Conservation (phyloP, 2,329 filamentous ascomycete species). For the Trichoderma hamatum region DNA sequence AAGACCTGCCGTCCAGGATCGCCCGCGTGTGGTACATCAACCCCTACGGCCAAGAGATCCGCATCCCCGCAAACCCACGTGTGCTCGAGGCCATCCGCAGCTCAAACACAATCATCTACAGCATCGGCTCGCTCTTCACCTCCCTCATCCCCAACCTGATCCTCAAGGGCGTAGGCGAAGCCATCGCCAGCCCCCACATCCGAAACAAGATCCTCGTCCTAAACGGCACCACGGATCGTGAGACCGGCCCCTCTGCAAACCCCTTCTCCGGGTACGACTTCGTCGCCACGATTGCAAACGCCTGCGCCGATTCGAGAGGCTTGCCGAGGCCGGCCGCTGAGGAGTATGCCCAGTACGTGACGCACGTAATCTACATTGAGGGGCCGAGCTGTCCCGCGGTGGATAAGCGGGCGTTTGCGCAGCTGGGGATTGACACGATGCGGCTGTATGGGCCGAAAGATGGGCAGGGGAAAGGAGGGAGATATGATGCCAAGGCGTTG, state of each 20-base stretch:
- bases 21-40: constrained; percentile 95
- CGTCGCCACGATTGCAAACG: constrained; percentile 74
- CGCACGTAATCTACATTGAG: constrained; percentile 80
- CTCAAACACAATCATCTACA: constrained; percentile 77
- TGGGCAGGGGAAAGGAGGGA: constrained; percentile 47
- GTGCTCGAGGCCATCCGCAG: constrained; percentile 69
- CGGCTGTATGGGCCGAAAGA: constrained; percentile 72
- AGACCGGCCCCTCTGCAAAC: constrained; percentile 70
- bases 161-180: constrained; percentile 70
- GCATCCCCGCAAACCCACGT: constrained; percentile 78
- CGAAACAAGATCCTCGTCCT: constrained; percentile 79
- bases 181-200: constrained; percentile 48
- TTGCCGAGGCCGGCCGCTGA: constrained; percentile 42
- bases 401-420: constrained; percentile 63
- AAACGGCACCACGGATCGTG: constrained; percentile 82
- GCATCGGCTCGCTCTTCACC: constrained; percentile 92
- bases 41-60: constrained; percentile 95
- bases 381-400: constrained; percentile 70
- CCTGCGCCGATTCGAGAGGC: constrained; percentile 69
- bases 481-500: constrained; percentile 77
- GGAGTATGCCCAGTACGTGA: constrained; percentile 72
- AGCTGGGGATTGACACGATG: constrained; percentile 75
- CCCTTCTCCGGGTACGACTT: constrained; percentile 81
- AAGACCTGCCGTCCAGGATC: constrained; percentile 77
- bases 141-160: constrained; percentile 83